phyloP scores from a whole-genome alignment of 1,139 yeast genomes.

The Geotrichum fermentans region DNA sequence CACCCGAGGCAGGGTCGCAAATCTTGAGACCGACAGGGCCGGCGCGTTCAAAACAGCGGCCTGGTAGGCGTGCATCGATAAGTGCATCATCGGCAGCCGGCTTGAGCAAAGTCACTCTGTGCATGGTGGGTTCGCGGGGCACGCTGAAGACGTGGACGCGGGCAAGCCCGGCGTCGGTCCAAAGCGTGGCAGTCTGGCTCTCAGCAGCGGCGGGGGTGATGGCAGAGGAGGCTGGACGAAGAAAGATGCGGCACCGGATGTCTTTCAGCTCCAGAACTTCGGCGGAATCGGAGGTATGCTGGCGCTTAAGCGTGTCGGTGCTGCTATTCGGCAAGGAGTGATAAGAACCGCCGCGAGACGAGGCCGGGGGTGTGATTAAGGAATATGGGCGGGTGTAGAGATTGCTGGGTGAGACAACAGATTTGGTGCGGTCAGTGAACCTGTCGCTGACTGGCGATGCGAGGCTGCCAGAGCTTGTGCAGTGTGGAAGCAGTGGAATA shows the following conservation, averaged over 20 bases:
- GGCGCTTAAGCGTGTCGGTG: neutral
- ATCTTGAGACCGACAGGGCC: constrained; percentile 17
- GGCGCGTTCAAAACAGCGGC: constrained; percentile 8
- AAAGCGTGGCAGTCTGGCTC: constrained; percentile 11
- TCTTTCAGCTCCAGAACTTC: constrained; percentile 26
- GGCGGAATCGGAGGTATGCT: neutral
- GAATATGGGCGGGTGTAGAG: too few species aligned
- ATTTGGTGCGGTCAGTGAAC: neutral
- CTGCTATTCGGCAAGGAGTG: neutral
- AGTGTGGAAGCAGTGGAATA: neutral
- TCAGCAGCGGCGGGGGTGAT: constrained; percentile 14
- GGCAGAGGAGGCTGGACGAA: constrained; percentile 1
- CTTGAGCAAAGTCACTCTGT: constrained; percentile 4
- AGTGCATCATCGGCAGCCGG: constrained; percentile 1
- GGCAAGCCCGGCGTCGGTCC: constrained; percentile 26
- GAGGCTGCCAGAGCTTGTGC: neutral
- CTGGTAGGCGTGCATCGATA: constrained; percentile 13
- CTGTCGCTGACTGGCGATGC: neutral
- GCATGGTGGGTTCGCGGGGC: constrained; percentile 13
- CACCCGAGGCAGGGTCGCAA: constrained; percentile 5
- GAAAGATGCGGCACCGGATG: constrained; percentile 28
- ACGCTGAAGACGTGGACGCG: constrained; percentile 27
- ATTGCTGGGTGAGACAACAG: neutral
- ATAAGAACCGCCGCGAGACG: neutral
- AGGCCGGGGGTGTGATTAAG: neutral